Evolutionary conservation across 306 rosid genomes (phyloP), one percentile per base, ranked within the genome.

Genomic region (Mimosa pudica): DNA sequence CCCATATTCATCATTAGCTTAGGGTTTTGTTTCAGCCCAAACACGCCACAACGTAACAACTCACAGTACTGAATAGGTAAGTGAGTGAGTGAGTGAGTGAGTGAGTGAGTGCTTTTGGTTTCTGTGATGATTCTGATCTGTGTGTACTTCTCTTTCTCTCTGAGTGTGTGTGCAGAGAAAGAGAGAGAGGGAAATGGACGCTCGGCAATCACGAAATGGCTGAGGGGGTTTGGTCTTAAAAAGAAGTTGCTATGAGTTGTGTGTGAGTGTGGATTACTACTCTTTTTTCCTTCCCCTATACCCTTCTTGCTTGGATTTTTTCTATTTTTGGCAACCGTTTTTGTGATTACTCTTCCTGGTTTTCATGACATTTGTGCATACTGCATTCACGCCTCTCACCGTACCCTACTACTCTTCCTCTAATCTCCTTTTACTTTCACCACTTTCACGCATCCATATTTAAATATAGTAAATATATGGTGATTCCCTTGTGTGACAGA

Each of bases 131-230:
- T 12, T 9, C 71, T 82, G 74, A 4, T 9, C 71, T 82, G 74
- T 79, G 54, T 52, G 20, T 61, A 38, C 35, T 11, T 54, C 46
- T 65, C 71, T 61, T 65, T 73, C 76, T 85, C 74, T 38, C 52
- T 75, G 42, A 76, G 86, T 84, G 72, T 75, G 77, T 80, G 82
- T 82, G 86, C 86, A 79, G 90, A 75, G 11, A 33, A 54, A 52
- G 70, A 67, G 52, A 73, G 68, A 45, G 47, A 33, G 73, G 47
- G 73, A 42, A 62, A 69, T 75, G 76, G 91, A 89, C 89, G 92
- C 95, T 90, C 84, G 91, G 92, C 96, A 91, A 83, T 89, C 91
- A 73, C 84, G 94, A 92, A 88, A 89, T 89, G 91, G 94, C 76
- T 70, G 85, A 67, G 78, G 78, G 88, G 82, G 80, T 79, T 85